Evolutionary conservation across 2,329 filamentous ascomycete genomes (phyloP), one percentile per base, ranked within the genome.

Genomic region (Aspergillus flavus): DNA sequence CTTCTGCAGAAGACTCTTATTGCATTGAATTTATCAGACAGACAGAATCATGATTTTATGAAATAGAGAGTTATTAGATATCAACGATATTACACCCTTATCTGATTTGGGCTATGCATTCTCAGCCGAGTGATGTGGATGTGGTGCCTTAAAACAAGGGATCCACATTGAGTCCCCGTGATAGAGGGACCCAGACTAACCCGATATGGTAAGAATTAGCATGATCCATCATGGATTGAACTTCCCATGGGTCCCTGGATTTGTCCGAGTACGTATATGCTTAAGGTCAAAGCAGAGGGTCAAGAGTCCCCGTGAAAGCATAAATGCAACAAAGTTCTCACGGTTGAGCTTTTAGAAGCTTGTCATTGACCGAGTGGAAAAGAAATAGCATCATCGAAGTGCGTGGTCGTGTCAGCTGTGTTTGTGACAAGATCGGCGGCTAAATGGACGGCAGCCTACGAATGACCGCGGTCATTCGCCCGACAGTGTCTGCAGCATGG

Each of bases 391-490:
- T 39, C 52, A 55, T 55, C 34, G 34, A 10, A 28, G 9, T 39
- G 32, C n/a, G 34, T 54, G 30, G 30, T 14, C 32, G n/a, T 36
- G 52, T 55, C 32, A 55, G 52, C 32, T 55, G 52, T 34, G 50
- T 46, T 16, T 23, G 43, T 50, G 46, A 52, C 26, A 32, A 32
- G 16, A 10, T 48, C 16, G 32, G 52, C 52, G 52, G 32, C 34
- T 55, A 39, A 39, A 11, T 16, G 21, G 32, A 16, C 52, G 50
- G 28, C 52, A 36, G 19, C 30, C 32, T n/a, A 21, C 61, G 57
- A 63, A 50, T 61, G 61, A 63, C 61, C 53, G 14, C 41, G 46
- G 53, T 61, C 61, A 63, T 61, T 60, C 34, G 45, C 46, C 41
- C 48, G 9, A 26, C 30, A 55, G n/a, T 23, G 39, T 55, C 52